These are phyloP conservation scores for Beverwykella pulmonaria DNA, from an alignment of 495 filamentous ascomycete genomes.

Conservation along the genomic window DNA sequence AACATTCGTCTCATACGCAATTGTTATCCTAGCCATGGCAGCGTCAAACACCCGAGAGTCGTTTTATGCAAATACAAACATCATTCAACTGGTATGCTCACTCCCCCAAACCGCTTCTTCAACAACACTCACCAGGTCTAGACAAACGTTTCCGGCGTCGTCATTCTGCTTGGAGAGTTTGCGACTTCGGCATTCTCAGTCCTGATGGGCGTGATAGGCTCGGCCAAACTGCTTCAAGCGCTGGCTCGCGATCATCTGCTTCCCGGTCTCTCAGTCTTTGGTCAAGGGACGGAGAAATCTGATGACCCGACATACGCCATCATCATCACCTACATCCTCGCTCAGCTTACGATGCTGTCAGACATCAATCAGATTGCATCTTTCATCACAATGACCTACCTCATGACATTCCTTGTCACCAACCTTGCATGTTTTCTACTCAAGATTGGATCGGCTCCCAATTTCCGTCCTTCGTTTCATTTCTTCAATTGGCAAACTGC, in stretches of 20 bases:
- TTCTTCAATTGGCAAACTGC: constrained; percentile 89
- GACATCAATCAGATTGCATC: constrained; percentile 88
- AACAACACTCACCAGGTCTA: constrained; percentile 29
- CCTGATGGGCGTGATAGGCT: constrained; percentile 84
- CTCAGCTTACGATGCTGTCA: constrained; percentile 79
- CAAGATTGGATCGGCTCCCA: constrained; percentile 90
- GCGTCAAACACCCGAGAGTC: constrained; percentile 73
- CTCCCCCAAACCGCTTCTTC: not conserved
- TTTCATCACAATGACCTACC: constrained; percentile 85
- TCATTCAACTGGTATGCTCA: constrained; percentile 68
- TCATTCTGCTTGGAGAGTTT: constrained; percentile 81
- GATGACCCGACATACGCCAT: constrained; percentile 82
- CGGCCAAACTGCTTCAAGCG: constrained; percentile 85
- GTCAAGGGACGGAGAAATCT: constrained; percentile 69
- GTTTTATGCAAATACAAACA: constrained; percentile 72
- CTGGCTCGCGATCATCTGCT: constrained; percentile 79
- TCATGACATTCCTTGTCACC: constrained; percentile 75
- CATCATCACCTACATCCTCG: constrained; percentile 71
- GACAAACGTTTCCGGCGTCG: constrained; percentile 68
- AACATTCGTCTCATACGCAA: constrained; percentile 73
- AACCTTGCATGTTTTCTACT: constrained; percentile 86
- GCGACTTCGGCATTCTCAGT: constrained; percentile 82
- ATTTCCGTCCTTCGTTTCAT: constrained; percentile 85
- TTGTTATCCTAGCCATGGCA: constrained; percentile 81
- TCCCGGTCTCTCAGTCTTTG: constrained; percentile 73